Conservation (phyloP, 2,329 filamentous ascomycete genomes). For the Scedosporium apiospermum region DNA sequence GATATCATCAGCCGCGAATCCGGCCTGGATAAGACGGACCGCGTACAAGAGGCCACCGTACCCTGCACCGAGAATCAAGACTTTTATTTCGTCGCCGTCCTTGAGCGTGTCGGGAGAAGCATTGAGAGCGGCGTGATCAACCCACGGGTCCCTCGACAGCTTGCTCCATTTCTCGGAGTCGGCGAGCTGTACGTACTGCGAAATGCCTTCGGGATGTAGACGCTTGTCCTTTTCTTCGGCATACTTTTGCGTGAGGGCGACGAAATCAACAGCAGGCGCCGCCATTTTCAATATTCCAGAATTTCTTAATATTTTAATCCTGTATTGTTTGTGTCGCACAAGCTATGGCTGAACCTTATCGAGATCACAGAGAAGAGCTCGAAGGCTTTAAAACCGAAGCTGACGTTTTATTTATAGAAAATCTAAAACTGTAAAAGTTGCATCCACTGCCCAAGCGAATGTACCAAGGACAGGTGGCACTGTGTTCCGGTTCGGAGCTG, state of each 20-base stretch:
- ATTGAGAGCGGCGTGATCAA: constrained; percentile 21
- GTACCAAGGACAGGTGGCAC: too few relatives aligned
- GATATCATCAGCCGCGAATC: constrained; percentile 21
- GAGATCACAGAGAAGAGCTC: too few relatives aligned
- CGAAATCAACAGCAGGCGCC: constrained; percentile 6
- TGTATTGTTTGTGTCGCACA: too few relatives aligned
- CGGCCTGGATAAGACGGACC: constrained; percentile 15
- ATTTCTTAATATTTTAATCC: too few relatives aligned
- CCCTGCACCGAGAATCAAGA: constrained; percentile 25
- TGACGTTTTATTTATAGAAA: too few relatives aligned
- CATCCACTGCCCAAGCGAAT: too few relatives aligned
- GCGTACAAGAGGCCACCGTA: constrained; percentile 24
- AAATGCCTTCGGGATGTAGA: constrained; percentile 18
- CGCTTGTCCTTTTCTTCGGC: constrained; percentile 24
- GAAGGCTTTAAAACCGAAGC: too few relatives aligned
- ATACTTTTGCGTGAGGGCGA: constrained; percentile 20
- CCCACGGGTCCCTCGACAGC: constrained; percentile 25
- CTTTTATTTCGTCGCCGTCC: constrained; percentile 18
- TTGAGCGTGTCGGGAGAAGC: constrained; percentile 12
- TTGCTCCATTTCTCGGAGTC: constrained; percentile 11
- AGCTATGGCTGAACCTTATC: too few relatives aligned
- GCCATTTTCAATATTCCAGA: not conserved
- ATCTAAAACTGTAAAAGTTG: too few relatives aligned
- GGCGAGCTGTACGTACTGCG: constrained; percentile 23
- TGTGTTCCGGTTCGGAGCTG: too few relatives aligned